Base-by-base conservation (phyloP, 2,329 filamentous ascomycete species). In the Teratosphaeria destructans region DNA sequence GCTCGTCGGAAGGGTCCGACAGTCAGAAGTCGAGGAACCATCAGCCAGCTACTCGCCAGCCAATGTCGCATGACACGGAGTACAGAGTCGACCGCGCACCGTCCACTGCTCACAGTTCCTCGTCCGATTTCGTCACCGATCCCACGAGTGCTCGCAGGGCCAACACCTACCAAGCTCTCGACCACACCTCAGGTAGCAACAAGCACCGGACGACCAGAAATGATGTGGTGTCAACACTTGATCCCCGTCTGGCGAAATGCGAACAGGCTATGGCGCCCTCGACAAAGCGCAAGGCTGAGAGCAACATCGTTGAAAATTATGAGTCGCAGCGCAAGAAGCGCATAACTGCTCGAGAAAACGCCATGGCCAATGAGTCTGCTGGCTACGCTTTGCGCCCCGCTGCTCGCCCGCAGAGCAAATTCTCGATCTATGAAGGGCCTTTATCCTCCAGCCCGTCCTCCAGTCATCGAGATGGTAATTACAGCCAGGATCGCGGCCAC, bases 251-350 rank as follows among this genome's bases (percentile, higher is more conserved):
- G 23, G 53, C 26, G 23, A 19, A 43, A 29, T 55, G 59, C 12
- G 47, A 43, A 27, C 43, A n/a, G 23, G 43, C 43, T n/a, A 49
- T 10, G 8, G 16, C 52, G 1, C 12, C 56, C 6, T 23, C 49
- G 6, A 7, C 39, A 19, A 69, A 69, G 61, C 64, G 67, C 55
- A 68, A 69, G 56, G 60, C 62, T 12, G 54, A 58, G n/a, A 59
- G 55, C 29, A 52, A 63, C 34, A 55, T 64, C 26, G 54, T 61
- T 1, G 53, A 62, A 16, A 63, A 64, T n/a, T 65, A 64, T 56
- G 63, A 67, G 55, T 37, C 56, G 12, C 62, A 65, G 60, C 61
- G 65, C 39, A 64, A 62, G 61, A 66, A 65, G 62, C 64, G 62
- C 26, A 34, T 39, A 53, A 23, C 12, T 19, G 29, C 39, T n/a